phyloP scores from a whole-genome alignment of 1,284 basidiomycete species.

The Tylopilus orsonianus region DNA sequence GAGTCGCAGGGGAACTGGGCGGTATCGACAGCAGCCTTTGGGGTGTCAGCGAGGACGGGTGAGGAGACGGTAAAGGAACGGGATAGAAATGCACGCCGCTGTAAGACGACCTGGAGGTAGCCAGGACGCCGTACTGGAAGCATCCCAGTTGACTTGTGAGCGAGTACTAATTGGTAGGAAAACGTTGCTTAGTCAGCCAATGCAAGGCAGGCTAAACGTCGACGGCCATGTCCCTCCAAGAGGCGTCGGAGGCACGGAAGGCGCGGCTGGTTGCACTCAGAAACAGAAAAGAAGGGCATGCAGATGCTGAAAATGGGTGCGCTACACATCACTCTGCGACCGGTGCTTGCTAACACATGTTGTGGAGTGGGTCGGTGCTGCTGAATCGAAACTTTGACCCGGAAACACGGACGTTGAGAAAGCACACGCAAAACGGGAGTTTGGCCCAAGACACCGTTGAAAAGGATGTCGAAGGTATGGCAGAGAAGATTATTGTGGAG shows the following conservation, averaged over 20 bases:
- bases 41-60: slow-evolving; percentile 17
- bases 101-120: slow-evolving; percentile 38
- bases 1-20: slow-evolving; percentile 74
- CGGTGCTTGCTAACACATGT: slow-evolving; percentile 1
- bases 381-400: slow-evolving; percentile 87
- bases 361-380: slow-evolving; percentile 52
- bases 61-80: slow-evolving; percentile 37
- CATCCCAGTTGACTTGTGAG: slow-evolving; percentile 31
- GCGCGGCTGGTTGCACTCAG: slow-evolving; percentile 80
- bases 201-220: not conserved
- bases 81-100: slow-evolving; percentile 15
- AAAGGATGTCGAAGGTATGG: slow-evolving; percentile 79
- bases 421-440: slow-evolving; percentile 52
- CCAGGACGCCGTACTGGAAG: slow-evolving; percentile 38
- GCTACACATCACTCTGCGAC: slow-evolving; percentile 16
- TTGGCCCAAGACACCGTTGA: slow-evolving; percentile 85
- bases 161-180: not conserved
- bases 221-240: slow-evolving; percentile 72
- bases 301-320: slow-evolving; percentile 33
- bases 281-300: slow-evolving; percentile 70
- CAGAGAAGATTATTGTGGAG: slow-evolving; percentile 80
- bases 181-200: slow-evolving; percentile 29
- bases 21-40: slow-evolving; percentile 48
- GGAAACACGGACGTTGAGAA: slow-evolving; percentile 73
- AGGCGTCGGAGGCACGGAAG: slow-evolving; percentile 84